Percentiles rank a stretch among this genome's conserved stretches.
Evolutionary conservation across 2,329 filamentous ascomycete species (phyloP).

Genomic region (Macroventuria anomochaeta): DNA sequence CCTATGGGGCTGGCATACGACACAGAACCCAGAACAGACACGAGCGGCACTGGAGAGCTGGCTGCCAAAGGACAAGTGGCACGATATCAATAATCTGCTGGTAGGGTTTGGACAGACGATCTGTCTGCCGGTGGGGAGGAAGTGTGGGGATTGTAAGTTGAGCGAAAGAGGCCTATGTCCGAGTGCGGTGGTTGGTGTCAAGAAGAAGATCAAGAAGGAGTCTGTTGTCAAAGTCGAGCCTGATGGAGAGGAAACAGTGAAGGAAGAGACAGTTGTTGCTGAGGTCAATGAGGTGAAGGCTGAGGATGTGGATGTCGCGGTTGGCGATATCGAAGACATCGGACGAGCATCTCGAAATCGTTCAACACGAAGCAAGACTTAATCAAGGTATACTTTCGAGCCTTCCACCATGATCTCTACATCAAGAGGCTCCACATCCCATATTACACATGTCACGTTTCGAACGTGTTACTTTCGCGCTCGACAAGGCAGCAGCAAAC

Average conservation of each 20-base stretch:
- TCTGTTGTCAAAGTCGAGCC: conserved; percentile 47
- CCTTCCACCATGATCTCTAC: background rate
- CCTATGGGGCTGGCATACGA: conserved; percentile 89
- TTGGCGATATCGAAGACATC: conserved; percentile 46
- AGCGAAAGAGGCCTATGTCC: conserved; percentile 77
- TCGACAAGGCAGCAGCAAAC: conserved; percentile 8
- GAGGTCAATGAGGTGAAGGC: conserved; percentile 33
- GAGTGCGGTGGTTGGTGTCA: conserved; percentile 54
- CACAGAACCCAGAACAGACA: conserved; percentile 82
- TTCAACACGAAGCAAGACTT: conserved; percentile 1
- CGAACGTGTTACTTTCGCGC: background rate
- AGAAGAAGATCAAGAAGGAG: conserved; percentile 60
- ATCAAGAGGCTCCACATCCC: background rate
- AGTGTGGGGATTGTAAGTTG: conserved; percentile 86
- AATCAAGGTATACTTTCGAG: background rate
- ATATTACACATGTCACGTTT: conserved; percentile 6
- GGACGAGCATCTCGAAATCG: conserved; percentile 21
- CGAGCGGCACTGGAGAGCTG: conserved; percentile 76
- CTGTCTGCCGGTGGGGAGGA: conserved; percentile 78
- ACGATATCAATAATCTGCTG: conserved; percentile 88
- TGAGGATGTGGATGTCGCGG: conserved; percentile 29
- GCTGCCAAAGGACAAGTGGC: conserved; percentile 85
- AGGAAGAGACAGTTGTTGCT: conserved; percentile 23
- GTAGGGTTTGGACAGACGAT: conserved; percentile 89
- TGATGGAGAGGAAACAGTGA: conserved; percentile 38